Percentiles rank a stretch among this genome's conserved stretches.
These are phyloP conservation scores for Ammopiptanthus mongolicus DNA, from an alignment of 306 rosid genomes.

Conservation along the genomic window DNA sequence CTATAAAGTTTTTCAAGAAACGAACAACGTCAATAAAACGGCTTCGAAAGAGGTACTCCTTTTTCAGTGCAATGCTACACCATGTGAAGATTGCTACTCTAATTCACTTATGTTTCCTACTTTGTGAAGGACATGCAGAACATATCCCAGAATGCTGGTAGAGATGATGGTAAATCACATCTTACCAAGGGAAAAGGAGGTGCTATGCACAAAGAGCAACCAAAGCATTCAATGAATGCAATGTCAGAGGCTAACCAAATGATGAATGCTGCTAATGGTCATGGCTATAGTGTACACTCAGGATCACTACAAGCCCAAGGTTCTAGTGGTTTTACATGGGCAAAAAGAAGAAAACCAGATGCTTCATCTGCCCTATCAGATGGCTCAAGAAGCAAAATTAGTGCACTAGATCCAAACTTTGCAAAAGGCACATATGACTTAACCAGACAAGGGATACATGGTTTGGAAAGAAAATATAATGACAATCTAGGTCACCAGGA, in stretches of 20 bases:
- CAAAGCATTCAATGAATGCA: slow-evolving; percentile 40
- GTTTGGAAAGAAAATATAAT: background rate
- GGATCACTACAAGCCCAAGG: slow-evolving; percentile 47
- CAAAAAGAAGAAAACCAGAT: slow-evolving; percentile 53
- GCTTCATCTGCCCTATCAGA: slow-evolving; percentile 69
- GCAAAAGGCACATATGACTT: slow-evolving; percentile 54
- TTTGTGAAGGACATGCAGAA: slow-evolving; percentile 39
- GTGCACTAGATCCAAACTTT: slow-evolving; percentile 74
- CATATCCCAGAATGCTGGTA: slow-evolving; percentile 16
- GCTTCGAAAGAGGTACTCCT: slow-evolving; percentile 51
- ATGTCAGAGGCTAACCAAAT: slow-evolving; percentile 49
- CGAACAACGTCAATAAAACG: slow-evolving; percentile 25
- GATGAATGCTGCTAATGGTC: slow-evolving; percentile 21
- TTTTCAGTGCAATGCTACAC: background rate
- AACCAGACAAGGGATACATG: slow-evolving; percentile 25
- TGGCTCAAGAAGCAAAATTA: slow-evolving; percentile 77
- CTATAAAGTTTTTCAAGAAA: slow-evolving; percentile 44
- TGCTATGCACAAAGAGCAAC: slow-evolving; percentile 26
- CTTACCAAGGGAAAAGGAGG: slow-evolving; percentile 32
- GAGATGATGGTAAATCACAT: slow-evolving; percentile 35
- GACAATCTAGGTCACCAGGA: background rate
- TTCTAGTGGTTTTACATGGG: slow-evolving; percentile 72
- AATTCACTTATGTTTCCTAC: background rate
- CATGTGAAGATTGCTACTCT: background rate
- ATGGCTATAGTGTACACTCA: slow-evolving; percentile 39